These are phyloP conservation scores for Penicillium lividum DNA, from an alignment of 495 filamentous ascomycete species.

Conservation along the genomic window DNA sequence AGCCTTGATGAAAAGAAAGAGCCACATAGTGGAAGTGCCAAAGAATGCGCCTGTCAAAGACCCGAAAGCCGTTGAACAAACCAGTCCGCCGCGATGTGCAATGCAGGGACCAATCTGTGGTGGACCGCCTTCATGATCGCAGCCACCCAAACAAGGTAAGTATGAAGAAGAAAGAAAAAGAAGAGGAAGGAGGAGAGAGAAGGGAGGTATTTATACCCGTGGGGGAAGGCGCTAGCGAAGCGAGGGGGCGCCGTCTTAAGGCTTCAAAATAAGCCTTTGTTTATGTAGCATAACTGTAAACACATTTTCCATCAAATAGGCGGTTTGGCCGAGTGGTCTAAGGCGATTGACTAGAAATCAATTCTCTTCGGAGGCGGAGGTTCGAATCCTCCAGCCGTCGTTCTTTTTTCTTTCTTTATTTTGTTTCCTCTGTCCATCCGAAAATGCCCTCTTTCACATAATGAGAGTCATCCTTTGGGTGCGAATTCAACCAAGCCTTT, in stretches of 20 bases:
- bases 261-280: not conserved
- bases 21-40: constrained; percentile 51
- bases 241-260: no score
- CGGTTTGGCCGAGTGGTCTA: constrained; percentile 22
- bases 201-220: no score
- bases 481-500: no score
- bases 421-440: no score
- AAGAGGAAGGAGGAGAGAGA: no score
- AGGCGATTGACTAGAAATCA: constrained; percentile 22
- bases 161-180: constrained; percentile 64
- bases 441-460: no score
- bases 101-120: constrained; percentile 67
- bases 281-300: not conserved
- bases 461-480: no score
- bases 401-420: not conserved
- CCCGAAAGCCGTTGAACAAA: constrained; percentile 64
- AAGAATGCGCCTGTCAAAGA: constrained; percentile 69
- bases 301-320: not conserved
- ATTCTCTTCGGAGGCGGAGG: constrained; percentile 12
- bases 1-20: constrained; percentile 56
- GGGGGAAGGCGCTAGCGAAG: no score
- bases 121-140: constrained; percentile 62
- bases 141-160: constrained; percentile 70
- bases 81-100: constrained; percentile 66
- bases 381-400: constrained; percentile 7